Evolutionary conservation across 192 early-diverging fungal genomes (phyloP).

Genomic region (Funneliformis mosseae): DNA sequence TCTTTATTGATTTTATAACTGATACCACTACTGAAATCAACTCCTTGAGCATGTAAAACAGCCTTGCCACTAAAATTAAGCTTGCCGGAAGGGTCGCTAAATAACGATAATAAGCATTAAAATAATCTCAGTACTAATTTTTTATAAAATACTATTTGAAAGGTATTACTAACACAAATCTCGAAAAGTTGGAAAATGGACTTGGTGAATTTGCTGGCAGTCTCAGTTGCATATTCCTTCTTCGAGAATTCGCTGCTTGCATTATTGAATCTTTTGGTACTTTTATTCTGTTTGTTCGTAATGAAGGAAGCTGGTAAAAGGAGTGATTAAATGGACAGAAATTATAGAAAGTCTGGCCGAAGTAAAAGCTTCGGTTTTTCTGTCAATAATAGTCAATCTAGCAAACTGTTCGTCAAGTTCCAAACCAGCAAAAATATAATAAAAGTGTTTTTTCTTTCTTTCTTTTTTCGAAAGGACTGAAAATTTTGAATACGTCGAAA

Average conservation of each 20-base stretch:
- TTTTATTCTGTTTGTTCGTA: background rate
- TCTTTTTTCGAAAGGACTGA: background rate
- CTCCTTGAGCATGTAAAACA: slow-evolving; percentile 84
- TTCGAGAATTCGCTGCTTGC: background rate
- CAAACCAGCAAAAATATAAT: background rate
- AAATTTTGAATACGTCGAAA: background rate
- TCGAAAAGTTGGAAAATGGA: slow-evolving; percentile 69
- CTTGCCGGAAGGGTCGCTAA: slow-evolving; percentile 80
- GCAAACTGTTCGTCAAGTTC: background rate
- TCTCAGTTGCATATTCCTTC: background rate
- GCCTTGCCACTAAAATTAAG: slow-evolving; percentile 93
- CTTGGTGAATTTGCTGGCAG: background rate
- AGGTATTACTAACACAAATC: slow-evolving; percentile 59
- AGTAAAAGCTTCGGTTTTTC: background rate
- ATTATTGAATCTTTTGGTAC: background rate
- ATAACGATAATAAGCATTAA: slow-evolving; percentile 18
- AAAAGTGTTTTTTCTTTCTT: too few relatives aligned
- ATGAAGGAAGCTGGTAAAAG: too few relatives aligned
- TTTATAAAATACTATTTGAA: background rate
- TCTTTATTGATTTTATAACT: slow-evolving; percentile 88
- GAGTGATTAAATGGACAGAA: background rate
- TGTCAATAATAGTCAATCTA: background rate
- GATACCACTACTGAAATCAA: slow-evolving; percentile 88
- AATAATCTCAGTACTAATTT: background rate
- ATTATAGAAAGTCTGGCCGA: background rate